Evolutionary conservation across 306 rosid genomes (phyloP), one percentile per base, ranked within the genome.

Genomic region (Oemleria cerasiformis): DNA sequence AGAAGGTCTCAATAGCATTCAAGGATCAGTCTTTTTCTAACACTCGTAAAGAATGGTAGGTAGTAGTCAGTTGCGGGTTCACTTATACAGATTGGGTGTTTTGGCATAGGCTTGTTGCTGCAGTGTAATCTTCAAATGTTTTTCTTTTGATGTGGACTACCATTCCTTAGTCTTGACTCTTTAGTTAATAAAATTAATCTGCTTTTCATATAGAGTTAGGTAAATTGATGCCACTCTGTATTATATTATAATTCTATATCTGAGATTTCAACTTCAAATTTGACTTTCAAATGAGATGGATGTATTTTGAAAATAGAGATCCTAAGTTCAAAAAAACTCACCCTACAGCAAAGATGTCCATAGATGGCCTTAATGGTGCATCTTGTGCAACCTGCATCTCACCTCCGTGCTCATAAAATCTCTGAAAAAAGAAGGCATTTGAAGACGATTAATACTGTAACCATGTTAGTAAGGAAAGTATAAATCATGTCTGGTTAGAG

Each of bases 291-390:
- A 48, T 21, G 54, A 41, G 40, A 41, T 6, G 15, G 50, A 5
- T 4, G 1, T 41, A 49, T 16, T 63, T 21, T 41, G 36, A 49
- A 30, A 30, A 67, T 10, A 74, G 57, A 80, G 67, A 66, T 74
- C 58, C 77, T 73, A 49, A 75, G 68, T 61, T 71, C 60, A 70
- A 10, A 70, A 82, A 70, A 75, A 44, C 98, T 86, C 84, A 94
- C 99, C 99, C 99, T 4, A 91, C 90, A 49, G 97, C 90, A 80
- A 94, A 94, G 72, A 91, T 86, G 84, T 94, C 99, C 99, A 94
- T 94, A 63, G 96, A 91, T 70, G 97, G 88, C 73, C 88, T 83
- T 75, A 91, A 77, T 71, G 97, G 89, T 70, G 95, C 79, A 78
- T 94, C 97, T 23, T 94, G 98, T 19, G 90, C 91, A 73, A 87